Evolutionary conservation across 495 filamentous ascomycete species (phyloP).

Genomic region (Mycothermus thermophilus): DNA sequence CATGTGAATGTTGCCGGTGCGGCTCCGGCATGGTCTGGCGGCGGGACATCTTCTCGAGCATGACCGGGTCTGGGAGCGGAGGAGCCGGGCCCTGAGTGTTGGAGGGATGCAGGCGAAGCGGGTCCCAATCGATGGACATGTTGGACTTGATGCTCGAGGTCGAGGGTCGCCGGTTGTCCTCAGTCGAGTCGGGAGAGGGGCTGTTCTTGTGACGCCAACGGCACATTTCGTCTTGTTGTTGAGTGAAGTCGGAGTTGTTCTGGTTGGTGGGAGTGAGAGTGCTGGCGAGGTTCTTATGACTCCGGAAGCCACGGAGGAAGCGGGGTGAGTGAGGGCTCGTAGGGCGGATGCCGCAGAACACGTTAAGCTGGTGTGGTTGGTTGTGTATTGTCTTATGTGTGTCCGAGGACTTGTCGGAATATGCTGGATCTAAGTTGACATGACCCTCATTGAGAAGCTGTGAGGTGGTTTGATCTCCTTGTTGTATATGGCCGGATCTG

Average conservation of each 20-base stretch:
- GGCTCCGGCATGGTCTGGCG: neutral
- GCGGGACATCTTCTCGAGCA: neutral
- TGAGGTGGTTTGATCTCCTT: too few species aligned
- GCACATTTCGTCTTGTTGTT: slow-evolving; percentile 6
- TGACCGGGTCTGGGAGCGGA: slow-evolving; percentile 11
- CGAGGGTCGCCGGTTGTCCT: slow-evolving; percentile 9
- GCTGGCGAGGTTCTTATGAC: slow-evolving; percentile 13
- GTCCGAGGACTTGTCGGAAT: neutral
- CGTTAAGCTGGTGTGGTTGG: slow-evolving; percentile 1
- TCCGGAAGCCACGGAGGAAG: slow-evolving; percentile 22
- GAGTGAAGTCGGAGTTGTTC: neutral
- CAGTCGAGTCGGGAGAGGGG: neutral
- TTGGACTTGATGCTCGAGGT: slow-evolving; percentile 13
- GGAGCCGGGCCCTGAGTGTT: slow-evolving; percentile 8
- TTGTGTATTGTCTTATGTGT: neutral
- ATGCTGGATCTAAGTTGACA: neutral
- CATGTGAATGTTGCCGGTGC: slow-evolving; percentile 1
- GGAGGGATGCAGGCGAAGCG: slow-evolving; percentile 20
- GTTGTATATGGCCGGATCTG: too few species aligned
- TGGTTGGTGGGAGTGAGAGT: neutral
- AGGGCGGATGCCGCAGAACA: slow-evolving; percentile 15
- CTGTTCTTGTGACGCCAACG: slow-evolving; percentile 6
- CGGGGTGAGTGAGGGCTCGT: slow-evolving; percentile 8
- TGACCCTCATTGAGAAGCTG: too few species aligned
- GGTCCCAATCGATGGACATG: slow-evolving; percentile 20